Evolutionary conservation across 2,329 filamentous ascomycete species (phyloP).

Genomic region (Penicillium sp.): DNA sequence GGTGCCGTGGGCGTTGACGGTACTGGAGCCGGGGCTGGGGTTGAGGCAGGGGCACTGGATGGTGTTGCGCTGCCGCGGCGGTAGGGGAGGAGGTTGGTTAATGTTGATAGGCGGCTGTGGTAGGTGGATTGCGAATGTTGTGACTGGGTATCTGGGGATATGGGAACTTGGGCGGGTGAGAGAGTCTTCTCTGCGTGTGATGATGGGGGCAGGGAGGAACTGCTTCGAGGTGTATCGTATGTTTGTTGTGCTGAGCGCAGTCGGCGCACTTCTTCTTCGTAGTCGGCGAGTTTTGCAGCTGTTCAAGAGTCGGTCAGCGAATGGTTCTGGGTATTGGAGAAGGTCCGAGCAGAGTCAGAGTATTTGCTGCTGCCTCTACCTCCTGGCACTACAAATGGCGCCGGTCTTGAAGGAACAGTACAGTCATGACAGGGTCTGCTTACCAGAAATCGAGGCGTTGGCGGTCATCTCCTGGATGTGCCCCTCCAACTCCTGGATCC

Average conservation of each 20-base stretch:
- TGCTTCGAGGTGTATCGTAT: conserved; percentile 27
- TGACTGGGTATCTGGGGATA: conserved; percentile 27
- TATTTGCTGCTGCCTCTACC: background rate
- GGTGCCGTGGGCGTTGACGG: conserved; percentile 18
- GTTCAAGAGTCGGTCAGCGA: conserved; percentile 17
- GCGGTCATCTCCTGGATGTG: conserved; percentile 58
- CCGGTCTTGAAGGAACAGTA: no score
- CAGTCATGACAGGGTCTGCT: conserved; percentile 21
- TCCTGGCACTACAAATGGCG: background rate
- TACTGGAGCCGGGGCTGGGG: conserved; percentile 27
- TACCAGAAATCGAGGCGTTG: conserved; percentile 59
- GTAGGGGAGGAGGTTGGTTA: conserved; percentile 45
- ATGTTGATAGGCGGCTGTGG: conserved; percentile 42
- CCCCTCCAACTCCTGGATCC: conserved; percentile 58
- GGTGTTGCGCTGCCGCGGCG: conserved; percentile 42
- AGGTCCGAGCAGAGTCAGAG: background rate
- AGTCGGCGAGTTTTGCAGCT: conserved; percentile 64
- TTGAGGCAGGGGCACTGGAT: conserved; percentile 27
- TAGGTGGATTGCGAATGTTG: conserved; percentile 30
- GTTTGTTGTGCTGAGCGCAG: conserved; percentile 44
- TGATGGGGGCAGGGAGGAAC: conserved; percentile 34
- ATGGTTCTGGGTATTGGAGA: background rate
- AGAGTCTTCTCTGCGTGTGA: conserved; percentile 39
- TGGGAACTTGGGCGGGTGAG: conserved; percentile 40
- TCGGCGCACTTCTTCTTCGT: conserved; percentile 64